Conservation (phyloP, 176 grass and related monocot genomes). For the Rhynchospora breviuscula region DNA sequence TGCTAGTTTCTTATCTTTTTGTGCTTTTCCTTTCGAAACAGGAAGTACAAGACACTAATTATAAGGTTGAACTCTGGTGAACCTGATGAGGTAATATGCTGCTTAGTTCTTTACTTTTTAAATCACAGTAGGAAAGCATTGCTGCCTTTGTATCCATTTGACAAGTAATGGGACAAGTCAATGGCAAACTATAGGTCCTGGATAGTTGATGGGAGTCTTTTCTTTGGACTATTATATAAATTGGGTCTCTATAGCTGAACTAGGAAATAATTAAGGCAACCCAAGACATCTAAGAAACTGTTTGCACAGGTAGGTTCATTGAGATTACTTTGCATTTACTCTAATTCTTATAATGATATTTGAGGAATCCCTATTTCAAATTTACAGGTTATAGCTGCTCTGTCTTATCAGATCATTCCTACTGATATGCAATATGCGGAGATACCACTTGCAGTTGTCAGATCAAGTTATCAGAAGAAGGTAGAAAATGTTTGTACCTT, state of each 20-base stretch:
- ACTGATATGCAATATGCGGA: slow-evolving; percentile 78
- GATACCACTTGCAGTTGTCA: slow-evolving; percentile 78
- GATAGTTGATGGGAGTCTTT: neutral
- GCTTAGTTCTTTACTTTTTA: neutral
- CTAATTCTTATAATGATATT: neutral
- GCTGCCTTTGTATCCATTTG: neutral
- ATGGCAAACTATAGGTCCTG: neutral
- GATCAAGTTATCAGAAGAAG: slow-evolving; percentile 45
- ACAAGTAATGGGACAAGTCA: neutral
- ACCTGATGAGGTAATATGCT: slow-evolving; percentile 43
- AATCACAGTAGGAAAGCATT: neutral
- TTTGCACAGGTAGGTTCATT: neutral
- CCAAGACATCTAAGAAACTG: neutral
- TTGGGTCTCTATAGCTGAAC: neutral
- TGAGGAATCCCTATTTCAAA: slow-evolving; percentile 16
- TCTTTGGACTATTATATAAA: slow-evolving; percentile 17
- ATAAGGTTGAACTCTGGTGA: slow-evolving; percentile 29
- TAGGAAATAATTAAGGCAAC: neutral
- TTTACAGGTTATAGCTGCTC: slow-evolving; percentile 59
- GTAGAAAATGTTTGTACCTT: slow-evolving; percentile 27
- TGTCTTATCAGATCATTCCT: slow-evolving; percentile 82
- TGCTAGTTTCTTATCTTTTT: slow-evolving; percentile 2
- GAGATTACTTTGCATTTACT: neutral
- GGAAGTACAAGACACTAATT: slow-evolving; percentile 78
- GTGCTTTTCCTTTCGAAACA: slow-evolving; percentile 24